phyloP scores from a whole-genome alignment of 2,329 filamentous ascomycete species.

The Aspergillus transmontanensis region DNA sequence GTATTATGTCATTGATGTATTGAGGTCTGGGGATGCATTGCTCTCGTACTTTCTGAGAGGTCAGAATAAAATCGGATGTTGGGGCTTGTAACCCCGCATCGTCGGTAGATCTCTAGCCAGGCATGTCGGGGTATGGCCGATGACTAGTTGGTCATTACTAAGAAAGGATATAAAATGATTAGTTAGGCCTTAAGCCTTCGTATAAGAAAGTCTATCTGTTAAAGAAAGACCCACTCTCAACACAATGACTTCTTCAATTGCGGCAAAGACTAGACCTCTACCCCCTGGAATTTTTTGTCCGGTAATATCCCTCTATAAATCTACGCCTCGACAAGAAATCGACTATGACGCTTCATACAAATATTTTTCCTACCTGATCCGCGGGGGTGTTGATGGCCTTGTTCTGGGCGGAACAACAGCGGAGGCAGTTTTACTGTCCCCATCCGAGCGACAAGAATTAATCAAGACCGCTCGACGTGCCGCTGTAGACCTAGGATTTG shows the following conservation, averaged over 20 bases:
- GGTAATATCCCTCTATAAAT: slow-evolving; percentile 48
- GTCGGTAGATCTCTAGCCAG: not conserved
- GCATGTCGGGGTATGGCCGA: not conserved
- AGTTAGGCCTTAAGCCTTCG: not conserved
- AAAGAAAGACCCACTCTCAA: not conserved
- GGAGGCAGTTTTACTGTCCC: slow-evolving; percentile 47
- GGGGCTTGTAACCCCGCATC: not conserved
- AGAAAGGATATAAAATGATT: not conserved
- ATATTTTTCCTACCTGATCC: slow-evolving; percentile 46
- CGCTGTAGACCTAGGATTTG: slow-evolving; percentile 35
- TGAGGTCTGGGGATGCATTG: not conserved
- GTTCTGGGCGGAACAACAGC: slow-evolving; percentile 53
- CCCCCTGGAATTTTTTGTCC: slow-evolving; percentile 52
- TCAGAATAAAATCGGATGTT: no score
- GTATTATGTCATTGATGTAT: not conserved
- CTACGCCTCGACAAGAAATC: slow-evolving; percentile 38
- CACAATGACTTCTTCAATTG: not conserved
- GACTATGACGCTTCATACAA: slow-evolving; percentile 50
- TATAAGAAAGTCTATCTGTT: not conserved
- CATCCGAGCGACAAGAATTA: slow-evolving; percentile 46
- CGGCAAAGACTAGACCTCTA: slow-evolving; percentile 40
- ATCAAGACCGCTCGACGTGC: slow-evolving; percentile 43
- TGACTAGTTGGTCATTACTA: not conserved
- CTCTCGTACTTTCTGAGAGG: not conserved
- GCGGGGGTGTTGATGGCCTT: slow-evolving; percentile 47